Percentiles rank a stretch among this genome's conserved stretches.
phyloP scores from a whole-genome alignment of 257 asterid genomes.

The Plantago major region DNA sequence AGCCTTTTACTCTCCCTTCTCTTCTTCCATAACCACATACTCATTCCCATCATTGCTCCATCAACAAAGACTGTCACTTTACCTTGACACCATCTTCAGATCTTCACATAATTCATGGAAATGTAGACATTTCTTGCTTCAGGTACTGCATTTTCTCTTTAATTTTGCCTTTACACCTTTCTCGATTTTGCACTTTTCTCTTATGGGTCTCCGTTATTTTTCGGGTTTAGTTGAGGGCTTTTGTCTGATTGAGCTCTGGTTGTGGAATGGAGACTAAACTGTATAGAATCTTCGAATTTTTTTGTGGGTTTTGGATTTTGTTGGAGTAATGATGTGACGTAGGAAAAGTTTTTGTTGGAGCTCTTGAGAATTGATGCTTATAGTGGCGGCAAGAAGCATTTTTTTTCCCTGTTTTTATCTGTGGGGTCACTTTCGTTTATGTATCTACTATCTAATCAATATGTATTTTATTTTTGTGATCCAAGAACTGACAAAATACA shows the following conservation, averaged over 20 bases:
- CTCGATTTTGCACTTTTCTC: conserved; percentile 4
- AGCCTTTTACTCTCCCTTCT: conserved; percentile 24
- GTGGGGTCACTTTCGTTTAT: conserved; percentile 45
- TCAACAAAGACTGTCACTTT: neutral
- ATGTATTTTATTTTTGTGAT: conserved; percentile 19
- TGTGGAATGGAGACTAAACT: conserved; percentile 18
- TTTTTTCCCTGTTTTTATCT: conserved; percentile 4
- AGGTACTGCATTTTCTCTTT: conserved; percentile 29
- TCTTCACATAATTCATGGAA: conserved; percentile 28
- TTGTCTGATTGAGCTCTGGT: conserved; percentile 7
- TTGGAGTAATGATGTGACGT: conserved; percentile 33
- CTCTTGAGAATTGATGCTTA: conserved; percentile 9
- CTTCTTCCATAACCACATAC: conserved; percentile 24
- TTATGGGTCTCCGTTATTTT: conserved; percentile 13
- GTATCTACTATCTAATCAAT: conserved; percentile 19
- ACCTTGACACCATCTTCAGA: conserved; percentile 20
- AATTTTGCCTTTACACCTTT: neutral
- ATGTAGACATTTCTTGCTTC: conserved; percentile 25
- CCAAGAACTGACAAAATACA: conserved; percentile 30
- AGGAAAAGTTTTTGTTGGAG: conserved; percentile 26
- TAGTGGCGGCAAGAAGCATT: conserved; percentile 22
- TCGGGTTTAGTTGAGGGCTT: conserved; percentile 15
- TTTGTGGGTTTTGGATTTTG: conserved; percentile 1
- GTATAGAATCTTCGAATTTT: conserved; percentile 2
- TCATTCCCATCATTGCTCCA: conserved; percentile 14